These are phyloP conservation scores for Phanerochaete carnosa DNA, from an alignment of 768 basidiomycete species.

Conservation along the genomic window DNA sequence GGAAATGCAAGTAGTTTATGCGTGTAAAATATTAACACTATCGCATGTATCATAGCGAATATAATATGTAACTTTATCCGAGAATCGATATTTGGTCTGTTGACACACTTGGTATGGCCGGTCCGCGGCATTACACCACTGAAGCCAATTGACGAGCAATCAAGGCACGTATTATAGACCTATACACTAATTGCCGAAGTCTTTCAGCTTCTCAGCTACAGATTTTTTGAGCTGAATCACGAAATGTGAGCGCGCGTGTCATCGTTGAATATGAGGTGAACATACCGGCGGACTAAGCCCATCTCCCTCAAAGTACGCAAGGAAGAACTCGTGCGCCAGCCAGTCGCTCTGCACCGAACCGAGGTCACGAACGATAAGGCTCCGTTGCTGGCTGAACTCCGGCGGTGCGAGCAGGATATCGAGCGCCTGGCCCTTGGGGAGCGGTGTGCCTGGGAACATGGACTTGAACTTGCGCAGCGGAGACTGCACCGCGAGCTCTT, in stretches of 20 bases:
- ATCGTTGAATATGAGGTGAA: not conserved
- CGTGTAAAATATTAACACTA: not conserved
- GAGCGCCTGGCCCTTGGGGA: constrained; percentile 63
- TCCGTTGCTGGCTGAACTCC: constrained; percentile 44
- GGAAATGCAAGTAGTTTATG: not conserved
- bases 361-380: constrained; percentile 66
- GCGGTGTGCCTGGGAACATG: constrained; percentile 67
- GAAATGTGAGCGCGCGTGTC: not conserved
- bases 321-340: constrained; percentile 69
- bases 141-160: no score
- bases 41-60: not conserved
- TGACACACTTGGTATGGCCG: no score
- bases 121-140: no score
- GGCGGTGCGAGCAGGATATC: constrained; percentile 69
- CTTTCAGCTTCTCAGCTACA: constrained; percentile 35
- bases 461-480: constrained; percentile 73
- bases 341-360: constrained; percentile 71
- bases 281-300: constrained; percentile 72
- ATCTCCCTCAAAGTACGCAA: constrained; percentile 71
- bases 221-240: constrained; percentile 46
- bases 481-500: constrained; percentile 51
- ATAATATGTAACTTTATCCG: not conserved
- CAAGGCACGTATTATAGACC: no score
- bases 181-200: constrained; percentile 9
- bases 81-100: no score